Percentiles rank a stretch among this genome's conserved stretches.
phyloP scores from a whole-genome alignment of 2,329 filamentous ascomycete genomes.

The Alternaria consortialis region DNA sequence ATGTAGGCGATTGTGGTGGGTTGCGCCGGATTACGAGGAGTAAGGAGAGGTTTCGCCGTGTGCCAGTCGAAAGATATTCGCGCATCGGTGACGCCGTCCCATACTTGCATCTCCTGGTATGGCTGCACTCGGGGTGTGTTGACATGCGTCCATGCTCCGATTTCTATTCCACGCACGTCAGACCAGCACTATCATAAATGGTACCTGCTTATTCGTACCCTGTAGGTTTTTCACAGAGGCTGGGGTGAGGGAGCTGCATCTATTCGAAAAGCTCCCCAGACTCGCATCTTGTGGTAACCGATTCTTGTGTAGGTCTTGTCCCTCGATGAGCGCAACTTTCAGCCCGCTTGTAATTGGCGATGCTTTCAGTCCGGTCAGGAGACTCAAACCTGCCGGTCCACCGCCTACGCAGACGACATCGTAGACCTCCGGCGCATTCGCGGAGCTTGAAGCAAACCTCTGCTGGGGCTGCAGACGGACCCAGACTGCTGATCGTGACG shows the following conservation, averaged over 20 bases:
- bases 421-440: conserved; percentile 74
- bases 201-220: conserved; percentile 35
- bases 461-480: conserved; percentile 30
- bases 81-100: conserved; percentile 91
- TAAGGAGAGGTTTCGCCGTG: conserved; percentile 49
- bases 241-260: conserved; percentile 93
- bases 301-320: conserved; percentile 79
- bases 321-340: conserved; percentile 88
- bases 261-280: conserved; percentile 81
- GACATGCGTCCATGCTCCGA: conserved; percentile 86
- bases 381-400: conserved; percentile 85
- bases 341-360: conserved; percentile 79
- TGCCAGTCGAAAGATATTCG: conserved; percentile 89
- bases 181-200: conserved; percentile 1
- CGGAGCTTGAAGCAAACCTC: conserved; percentile 46
- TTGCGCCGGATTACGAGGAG: conserved; percentile 53
- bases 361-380: conserved; percentile 59
- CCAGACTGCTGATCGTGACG: conserved; percentile 20
- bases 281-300: conserved; percentile 71
- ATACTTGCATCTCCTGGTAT: conserved; percentile 97
- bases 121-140: conserved; percentile 77
- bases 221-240: conserved; percentile 84
- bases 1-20: conserved; percentile 85
- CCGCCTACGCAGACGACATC: conserved; percentile 93
- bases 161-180: conserved; percentile 55